Conservation (phyloP, 129 eudicot genomes). For the Erigeron canadensis region DNA sequence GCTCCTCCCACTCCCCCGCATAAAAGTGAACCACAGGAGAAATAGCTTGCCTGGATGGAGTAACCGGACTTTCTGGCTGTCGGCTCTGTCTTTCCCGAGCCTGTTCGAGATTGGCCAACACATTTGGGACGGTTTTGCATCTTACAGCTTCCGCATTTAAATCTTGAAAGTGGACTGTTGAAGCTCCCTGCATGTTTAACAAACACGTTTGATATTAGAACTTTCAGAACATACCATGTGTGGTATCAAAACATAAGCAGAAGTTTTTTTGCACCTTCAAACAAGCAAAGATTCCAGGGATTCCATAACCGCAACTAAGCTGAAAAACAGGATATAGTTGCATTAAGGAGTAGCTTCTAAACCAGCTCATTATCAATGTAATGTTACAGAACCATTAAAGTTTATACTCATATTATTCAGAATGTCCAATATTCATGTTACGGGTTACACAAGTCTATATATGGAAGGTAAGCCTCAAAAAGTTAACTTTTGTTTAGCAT, state of each 20-base stretch:
- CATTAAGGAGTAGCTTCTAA: neutral
- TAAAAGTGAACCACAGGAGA: slow-evolving; percentile 60
- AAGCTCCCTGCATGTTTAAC: slow-evolving; percentile 58
- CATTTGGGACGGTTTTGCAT: slow-evolving; percentile 74
- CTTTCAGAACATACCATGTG: neutral
- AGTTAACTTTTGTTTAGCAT: neutral
- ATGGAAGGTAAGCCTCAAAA: neutral
- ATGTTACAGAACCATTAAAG: slow-evolving; percentile 1
- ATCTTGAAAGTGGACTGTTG: slow-evolving; percentile 72
- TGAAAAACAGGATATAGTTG: slow-evolving; percentile 31
- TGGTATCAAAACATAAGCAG: neutral
- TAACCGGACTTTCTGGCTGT: slow-evolving; percentile 60
- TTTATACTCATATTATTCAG: slow-evolving; percentile 8
- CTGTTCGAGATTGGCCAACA: slow-evolving; percentile 66
- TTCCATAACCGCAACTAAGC: slow-evolving; percentile 68
- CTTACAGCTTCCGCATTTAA: slow-evolving; percentile 64
- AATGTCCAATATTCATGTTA: neutral
- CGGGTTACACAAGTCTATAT: slow-evolving; percentile 17
- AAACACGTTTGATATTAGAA: slow-evolving; percentile 1
- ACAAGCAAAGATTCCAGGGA: slow-evolving; percentile 73
- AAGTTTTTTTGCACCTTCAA: slow-evolving; percentile 46
- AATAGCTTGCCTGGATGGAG: slow-evolving; percentile 62
- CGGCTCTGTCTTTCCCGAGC: slow-evolving; percentile 68
- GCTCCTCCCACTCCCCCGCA: slow-evolving; percentile 83
- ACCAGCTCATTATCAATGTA: neutral